Evolutionary conservation across 1,284 basidiomycete species (phyloP).

Genomic region (Ceratobasidium sp.): DNA sequence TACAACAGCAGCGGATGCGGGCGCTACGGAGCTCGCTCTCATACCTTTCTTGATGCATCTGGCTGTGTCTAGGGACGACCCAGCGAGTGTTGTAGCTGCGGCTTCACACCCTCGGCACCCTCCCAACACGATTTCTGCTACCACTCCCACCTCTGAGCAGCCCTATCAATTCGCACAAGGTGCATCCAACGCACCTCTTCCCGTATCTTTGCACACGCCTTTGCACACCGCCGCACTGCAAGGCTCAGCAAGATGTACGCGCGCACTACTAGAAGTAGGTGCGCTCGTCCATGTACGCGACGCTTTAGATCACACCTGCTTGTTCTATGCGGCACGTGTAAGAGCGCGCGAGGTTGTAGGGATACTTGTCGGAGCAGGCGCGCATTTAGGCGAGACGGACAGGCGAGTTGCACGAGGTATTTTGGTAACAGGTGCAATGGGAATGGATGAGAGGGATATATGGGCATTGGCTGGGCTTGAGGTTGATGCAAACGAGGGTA

Average conservation of each 20-base stretch:
- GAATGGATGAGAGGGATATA: constrained; percentile 37
- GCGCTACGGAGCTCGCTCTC: constrained; percentile 71
- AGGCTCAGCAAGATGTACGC: constrained; percentile 66
- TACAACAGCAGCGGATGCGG: constrained; percentile 76
- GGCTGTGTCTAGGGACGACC: constrained; percentile 75
- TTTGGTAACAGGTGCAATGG: constrained; percentile 41
- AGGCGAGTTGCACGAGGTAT: constrained; percentile 58
- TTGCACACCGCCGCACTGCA: constrained; percentile 84
- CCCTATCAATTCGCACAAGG: constrained; percentile 36
- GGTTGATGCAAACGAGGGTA: not conserved
- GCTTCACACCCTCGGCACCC: constrained; percentile 37
- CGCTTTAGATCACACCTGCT: constrained; percentile 78
- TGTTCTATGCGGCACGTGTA: constrained; percentile 72
- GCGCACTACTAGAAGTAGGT: constrained; percentile 75
- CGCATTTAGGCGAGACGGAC: constrained; percentile 73
- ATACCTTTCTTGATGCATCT: constrained; percentile 80
- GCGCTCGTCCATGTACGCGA: constrained; percentile 89
- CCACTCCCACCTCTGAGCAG: constrained; percentile 29
- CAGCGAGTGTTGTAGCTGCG: constrained; percentile 60
- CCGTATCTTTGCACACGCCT: constrained; percentile 67
- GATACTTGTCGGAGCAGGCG: constrained; percentile 76
- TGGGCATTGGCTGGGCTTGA: constrained; percentile 44
- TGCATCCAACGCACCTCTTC: constrained; percentile 51
- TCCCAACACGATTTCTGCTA: not conserved
- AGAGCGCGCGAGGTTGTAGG: constrained; percentile 61